Conservation (phyloP, 2,329 filamentous ascomycete species). For the Orbilia blumenaviensis region DNA sequence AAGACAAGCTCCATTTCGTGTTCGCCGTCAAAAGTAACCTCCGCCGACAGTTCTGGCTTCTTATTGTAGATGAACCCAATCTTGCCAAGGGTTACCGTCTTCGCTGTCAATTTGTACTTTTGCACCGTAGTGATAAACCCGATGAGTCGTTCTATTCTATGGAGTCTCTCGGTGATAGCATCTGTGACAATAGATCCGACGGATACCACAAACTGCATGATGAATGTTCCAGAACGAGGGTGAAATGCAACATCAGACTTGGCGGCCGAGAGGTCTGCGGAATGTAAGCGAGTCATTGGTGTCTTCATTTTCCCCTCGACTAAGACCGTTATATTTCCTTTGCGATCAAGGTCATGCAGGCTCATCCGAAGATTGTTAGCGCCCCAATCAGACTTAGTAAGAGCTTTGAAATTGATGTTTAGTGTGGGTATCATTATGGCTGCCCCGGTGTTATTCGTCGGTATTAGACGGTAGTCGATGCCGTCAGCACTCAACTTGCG, state of each 20-base stretch:
- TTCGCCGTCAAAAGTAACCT: constrained; percentile 53
- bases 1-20: constrained; percentile 69
- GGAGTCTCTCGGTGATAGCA: constrained; percentile 69
- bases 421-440: constrained; percentile 56
- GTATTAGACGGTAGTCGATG: constrained; percentile 58
- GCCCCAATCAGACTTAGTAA: constrained; percentile 65
- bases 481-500: constrained; percentile 59
- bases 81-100: constrained; percentile 70
- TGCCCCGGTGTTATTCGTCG: constrained; percentile 56
- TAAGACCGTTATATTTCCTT: constrained; percentile 68
- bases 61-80: constrained; percentile 75
- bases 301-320: constrained; percentile 67
- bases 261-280: constrained; percentile 54
- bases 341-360: constrained; percentile 65
- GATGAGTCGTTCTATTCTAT: constrained; percentile 75
- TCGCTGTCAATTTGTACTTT: constrained; percentile 67
- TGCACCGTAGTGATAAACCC: constrained; percentile 72
- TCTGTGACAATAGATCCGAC: constrained; percentile 70
- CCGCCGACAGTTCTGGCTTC: constrained; percentile 54
- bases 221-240: constrained; percentile 70
- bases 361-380: constrained; percentile 69
- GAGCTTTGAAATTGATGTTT: constrained; percentile 58
- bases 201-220: constrained; percentile 68
- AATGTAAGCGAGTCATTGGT: constrained; percentile 65
- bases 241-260: constrained; percentile 73